Percentiles rank a stretch among this genome's conserved stretches.
Evolutionary conservation across 192 early-diverging fungal species (phyloP).

Genomic region (Podochytrium sp.): DNA sequence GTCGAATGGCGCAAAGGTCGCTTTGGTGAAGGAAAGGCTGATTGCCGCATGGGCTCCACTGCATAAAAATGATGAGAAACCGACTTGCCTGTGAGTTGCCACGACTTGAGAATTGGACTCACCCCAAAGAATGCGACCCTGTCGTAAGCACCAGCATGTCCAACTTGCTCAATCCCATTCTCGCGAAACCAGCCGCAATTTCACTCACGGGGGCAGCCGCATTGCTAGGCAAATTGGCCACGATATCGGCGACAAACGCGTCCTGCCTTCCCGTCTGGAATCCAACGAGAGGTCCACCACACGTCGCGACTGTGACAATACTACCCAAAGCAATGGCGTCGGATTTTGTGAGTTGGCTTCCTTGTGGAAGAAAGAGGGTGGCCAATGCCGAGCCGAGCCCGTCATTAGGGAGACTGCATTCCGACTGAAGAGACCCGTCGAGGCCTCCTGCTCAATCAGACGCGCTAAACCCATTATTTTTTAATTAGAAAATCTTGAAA

Average conservation of each 20-base stretch:
- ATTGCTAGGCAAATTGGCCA: conserved; percentile 1
- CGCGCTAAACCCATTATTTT: conserved; percentile 14
- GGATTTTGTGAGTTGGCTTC: conserved; percentile 17
- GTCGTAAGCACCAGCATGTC: conserved; percentile 34
- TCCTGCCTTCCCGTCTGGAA: conserved; percentile 21
- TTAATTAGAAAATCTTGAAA: too few species aligned
- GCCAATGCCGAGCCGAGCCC: conserved; percentile 16
- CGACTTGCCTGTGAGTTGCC: too few species aligned
- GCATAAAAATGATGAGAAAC: background rate
- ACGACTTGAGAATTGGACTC: background rate
- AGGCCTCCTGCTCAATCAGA: conserved; percentile 17
- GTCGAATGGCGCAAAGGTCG: conserved; percentile 42
- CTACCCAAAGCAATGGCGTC: conserved; percentile 38
- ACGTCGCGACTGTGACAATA: conserved; percentile 26
- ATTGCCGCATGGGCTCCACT: conserved; percentile 33
- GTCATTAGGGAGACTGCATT: background rate
- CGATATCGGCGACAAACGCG: conserved; percentile 2
- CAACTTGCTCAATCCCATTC: conserved; percentile 21
- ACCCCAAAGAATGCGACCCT: conserved; percentile 40
- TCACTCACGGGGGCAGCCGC: background rate
- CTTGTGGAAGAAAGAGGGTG: background rate
- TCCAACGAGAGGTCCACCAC: conserved; percentile 35
- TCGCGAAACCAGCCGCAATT: conserved; percentile 1
- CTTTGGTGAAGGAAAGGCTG: conserved; percentile 22
- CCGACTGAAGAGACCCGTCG: conserved; percentile 17